A percentile compares a stretch with the other conserved stretches of the same genome.
Conservation (phyloP, 345 rosid species). For the Populus tremula region DNA sequence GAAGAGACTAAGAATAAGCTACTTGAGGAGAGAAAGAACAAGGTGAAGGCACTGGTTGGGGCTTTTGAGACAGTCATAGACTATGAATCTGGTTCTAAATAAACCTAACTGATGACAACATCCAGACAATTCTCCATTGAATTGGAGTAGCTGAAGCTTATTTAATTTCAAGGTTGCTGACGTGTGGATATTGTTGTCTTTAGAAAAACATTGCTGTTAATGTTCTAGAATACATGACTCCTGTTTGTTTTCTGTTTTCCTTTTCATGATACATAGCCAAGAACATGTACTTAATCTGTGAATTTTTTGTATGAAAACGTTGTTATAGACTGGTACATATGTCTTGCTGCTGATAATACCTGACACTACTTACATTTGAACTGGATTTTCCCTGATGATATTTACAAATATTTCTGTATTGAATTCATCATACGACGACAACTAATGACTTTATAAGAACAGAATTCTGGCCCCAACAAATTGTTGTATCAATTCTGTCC, state of each 20-base stretch:
- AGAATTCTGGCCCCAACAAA: too few species aligned
- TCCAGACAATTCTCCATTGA: neutral
- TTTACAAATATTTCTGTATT: too few species aligned
- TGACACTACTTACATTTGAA: neutral
- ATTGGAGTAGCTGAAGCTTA: neutral
- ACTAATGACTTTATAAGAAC: too few species aligned
- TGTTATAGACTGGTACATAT: neutral
- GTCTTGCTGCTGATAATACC: neutral
- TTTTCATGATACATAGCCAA: neutral
- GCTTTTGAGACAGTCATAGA: conserved; percentile 92
- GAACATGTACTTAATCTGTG: neutral
- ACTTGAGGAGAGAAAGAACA: conserved; percentile 71
- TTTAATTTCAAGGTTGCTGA: neutral
- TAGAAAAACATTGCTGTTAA: neutral
- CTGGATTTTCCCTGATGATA: neutral
- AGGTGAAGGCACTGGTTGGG: conserved; percentile 78
- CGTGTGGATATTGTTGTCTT: neutral
- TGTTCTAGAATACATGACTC: neutral
- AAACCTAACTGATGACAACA: neutral
- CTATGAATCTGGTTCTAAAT: conserved; percentile 47
- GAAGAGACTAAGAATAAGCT: conserved; percentile 70
- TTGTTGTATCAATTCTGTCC: too few species aligned
- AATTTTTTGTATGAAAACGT: neutral
- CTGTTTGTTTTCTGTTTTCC: neutral
- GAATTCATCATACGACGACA: too few species aligned